phyloP scores from a whole-genome alignment of 345 rosid genomes.

The Jatropha curcas region DNA sequence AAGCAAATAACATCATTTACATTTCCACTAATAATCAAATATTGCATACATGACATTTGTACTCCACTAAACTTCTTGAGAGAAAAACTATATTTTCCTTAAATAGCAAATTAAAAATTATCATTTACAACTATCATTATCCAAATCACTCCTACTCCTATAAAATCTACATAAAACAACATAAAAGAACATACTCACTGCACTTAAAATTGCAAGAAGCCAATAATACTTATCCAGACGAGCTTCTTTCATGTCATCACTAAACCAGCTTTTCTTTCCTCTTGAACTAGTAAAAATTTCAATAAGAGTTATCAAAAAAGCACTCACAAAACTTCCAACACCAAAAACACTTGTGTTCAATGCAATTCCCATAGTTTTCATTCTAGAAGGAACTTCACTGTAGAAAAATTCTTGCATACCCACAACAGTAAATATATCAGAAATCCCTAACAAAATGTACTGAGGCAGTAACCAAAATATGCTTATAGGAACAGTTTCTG shows the following conservation, averaged over 20 bases:
- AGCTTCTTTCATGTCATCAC: constrained; percentile 86
- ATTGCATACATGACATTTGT: too few relatives aligned
- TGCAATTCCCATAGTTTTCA: constrained; percentile 94
- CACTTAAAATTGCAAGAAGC: constrained; percentile 63
- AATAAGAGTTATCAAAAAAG: constrained; percentile 58
- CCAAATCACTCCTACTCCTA: constrained; percentile 39
- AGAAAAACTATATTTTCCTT: too few relatives aligned
- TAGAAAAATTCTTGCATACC: constrained; percentile 99
- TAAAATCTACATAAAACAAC: constrained; percentile 53
- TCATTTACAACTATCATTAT: too few relatives aligned
- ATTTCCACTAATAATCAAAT: too few relatives aligned
- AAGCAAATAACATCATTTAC: too few relatives aligned
- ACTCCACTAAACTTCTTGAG: too few relatives aligned
- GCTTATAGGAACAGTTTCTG: constrained; percentile 46
- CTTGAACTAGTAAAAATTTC: constrained; percentile 47
- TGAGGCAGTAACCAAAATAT: constrained; percentile 89
- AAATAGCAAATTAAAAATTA: too few relatives aligned
- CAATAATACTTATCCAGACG: constrained; percentile 75
- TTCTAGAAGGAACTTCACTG: constrained; percentile 74
- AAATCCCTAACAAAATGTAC: constrained; percentile 74
- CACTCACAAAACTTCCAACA: constrained; percentile 85
- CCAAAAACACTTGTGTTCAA: constrained; percentile 90
- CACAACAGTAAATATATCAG: constrained; percentile 91
- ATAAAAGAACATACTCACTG: constrained; percentile 59
- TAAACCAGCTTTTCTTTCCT: constrained; percentile 69